Evolutionary conservation across 805 yeast genomes (phyloP), one percentile per base, ranked within the genome.

Genomic region (Torulaspora indica): DNA sequence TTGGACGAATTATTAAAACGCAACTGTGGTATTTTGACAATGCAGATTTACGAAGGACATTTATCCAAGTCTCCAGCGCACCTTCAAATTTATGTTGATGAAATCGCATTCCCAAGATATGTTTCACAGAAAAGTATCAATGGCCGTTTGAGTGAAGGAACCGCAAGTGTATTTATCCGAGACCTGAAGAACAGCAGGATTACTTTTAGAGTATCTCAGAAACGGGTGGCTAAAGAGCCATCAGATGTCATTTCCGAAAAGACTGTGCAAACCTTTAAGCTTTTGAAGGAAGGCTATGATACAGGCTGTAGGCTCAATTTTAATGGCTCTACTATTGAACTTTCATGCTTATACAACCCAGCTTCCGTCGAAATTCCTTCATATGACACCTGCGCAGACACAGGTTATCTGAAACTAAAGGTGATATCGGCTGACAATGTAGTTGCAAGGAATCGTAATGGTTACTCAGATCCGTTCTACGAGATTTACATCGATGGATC

Each of bases 391-490:
- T 73, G 83, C 47, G 58, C 71, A 47, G 91, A 85, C 59, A 83
- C 87, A 18, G 95, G 95, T 55, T 52, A 68, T 9, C 60, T 85
- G 39, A 70, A 73, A 35, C 59, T 85, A 52, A 79, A 77, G 30
- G 66, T 85, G 42, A 55, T 81, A 30, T 71, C 77, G 38, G 93
- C 80, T 24, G 70, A 70, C 20, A 64, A 70, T 40, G 66, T 85
- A 47, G 58, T 63, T 38, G 65, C 88, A 6, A 83, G 78, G 37
- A 93, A 85, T 61, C 67, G 77, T 42, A 82, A 81, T 55, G 93
- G 93, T 43, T 81, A 79, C 56, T 81, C 91, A 3, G 95, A 85
- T 68, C 95, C 95, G 43, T 77, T 70, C 55, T 73, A 73, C 36
- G 65, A 64, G 18, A 61, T 85, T n/a, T 67, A 60, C 37, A 59